Conservation (phyloP, 306 rosid genomes). For the Pyrus bretschneideri region DNA sequence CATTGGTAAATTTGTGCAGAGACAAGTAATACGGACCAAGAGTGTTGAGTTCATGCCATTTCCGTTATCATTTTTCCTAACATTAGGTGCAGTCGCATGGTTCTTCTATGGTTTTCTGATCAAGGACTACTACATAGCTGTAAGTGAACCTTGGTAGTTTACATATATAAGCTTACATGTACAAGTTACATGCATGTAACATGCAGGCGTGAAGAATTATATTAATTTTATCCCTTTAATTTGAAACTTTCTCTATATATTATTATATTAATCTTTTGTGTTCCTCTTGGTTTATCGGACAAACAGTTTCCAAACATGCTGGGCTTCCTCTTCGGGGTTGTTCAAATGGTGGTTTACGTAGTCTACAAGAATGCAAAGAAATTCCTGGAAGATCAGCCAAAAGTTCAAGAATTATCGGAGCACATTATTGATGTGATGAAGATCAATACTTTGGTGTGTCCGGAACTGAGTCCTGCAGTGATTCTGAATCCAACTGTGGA, state of each 20-base stretch:
- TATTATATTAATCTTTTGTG: not conserved
- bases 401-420: slow-evolving; percentile 50
- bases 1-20: slow-evolving; percentile 34
- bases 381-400: slow-evolving; percentile 22
- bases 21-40: slow-evolving; percentile 56
- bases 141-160: slow-evolving; percentile 16
- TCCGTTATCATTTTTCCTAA: slow-evolving; percentile 65
- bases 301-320: slow-evolving; percentile 63
- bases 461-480: slow-evolving; percentile 29
- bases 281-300: not conserved
- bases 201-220: not conserved
- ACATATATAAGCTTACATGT: not conserved
- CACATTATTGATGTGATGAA: slow-evolving; percentile 61
- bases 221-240: not conserved
- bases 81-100: slow-evolving; percentile 86
- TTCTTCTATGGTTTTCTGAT: slow-evolving; percentile 86
- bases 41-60: slow-evolving; percentile 95
- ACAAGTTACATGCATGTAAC: not conserved
- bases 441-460: slow-evolving; percentile 32
- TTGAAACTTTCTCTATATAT: not conserved
- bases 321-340: slow-evolving; percentile 78
- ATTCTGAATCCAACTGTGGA: slow-evolving; percentile 15
- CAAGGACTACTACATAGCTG: slow-evolving; percentile 81
- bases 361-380: slow-evolving; percentile 56
- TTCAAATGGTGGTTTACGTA: slow-evolving; percentile 66